These are phyloP conservation scores for Tritrichomonas foetus DNA, from an alignment of 208 protist species.

Conservation along the genomic window DNA sequence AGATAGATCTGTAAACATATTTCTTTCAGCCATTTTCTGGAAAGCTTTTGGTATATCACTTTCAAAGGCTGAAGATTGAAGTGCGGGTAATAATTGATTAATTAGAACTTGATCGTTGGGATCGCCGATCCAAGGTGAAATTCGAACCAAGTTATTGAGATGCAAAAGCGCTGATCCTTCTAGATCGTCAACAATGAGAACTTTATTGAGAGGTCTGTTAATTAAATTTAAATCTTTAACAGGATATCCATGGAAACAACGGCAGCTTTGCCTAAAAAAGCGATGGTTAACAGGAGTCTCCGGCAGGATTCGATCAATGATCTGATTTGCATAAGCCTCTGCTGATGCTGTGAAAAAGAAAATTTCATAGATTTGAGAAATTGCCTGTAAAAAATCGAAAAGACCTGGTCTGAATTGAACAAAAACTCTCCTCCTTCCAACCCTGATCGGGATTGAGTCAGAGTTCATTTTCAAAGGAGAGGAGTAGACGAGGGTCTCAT, in stretches of 20 bases:
- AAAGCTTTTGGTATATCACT: too few species aligned
- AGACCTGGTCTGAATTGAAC: neutral
- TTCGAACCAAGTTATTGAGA: neutral
- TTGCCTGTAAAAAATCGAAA: neutral
- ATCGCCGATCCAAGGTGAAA: neutral
- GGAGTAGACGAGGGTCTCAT: neutral
- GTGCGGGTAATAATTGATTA: neutral
- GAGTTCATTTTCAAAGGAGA: neutral
- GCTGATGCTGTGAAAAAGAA: constrained; percentile 6
- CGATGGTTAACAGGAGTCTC: neutral
- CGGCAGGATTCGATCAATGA: neutral
- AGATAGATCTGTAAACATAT: too few species aligned
- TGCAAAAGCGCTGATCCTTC: neutral
- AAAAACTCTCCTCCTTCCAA: neutral
- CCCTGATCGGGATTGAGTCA: neutral
- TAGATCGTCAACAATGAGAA: constrained; percentile 1
- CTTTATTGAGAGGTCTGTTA: neutral
- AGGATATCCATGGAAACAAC: neutral
- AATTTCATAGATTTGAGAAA: neutral
- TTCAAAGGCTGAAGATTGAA: neutral
- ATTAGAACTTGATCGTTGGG: neutral
- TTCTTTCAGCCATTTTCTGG: too few species aligned
- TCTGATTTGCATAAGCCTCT: neutral
- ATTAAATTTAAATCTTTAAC: neutral
- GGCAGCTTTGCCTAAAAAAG: neutral